Conservation (phyloP, 331 rosid species). For the Erythrophleum ivorense region DNA sequence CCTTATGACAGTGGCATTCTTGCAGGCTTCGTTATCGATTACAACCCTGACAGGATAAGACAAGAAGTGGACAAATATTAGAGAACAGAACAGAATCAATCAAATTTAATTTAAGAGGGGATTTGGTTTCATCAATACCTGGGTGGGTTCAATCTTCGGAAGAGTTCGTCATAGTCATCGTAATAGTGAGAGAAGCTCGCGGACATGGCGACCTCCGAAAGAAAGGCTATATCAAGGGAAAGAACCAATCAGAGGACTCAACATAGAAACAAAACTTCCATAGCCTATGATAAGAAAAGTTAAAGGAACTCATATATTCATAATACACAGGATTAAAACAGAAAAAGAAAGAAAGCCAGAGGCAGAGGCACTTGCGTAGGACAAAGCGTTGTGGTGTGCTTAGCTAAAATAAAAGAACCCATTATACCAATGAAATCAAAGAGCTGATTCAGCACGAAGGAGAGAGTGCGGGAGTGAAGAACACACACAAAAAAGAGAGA, state of each 20-base stretch:
- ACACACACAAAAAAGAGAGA: background rate
- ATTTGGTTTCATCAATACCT: constrained; percentile 42
- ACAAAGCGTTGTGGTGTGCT: too few relatives aligned
- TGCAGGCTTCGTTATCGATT: constrained; percentile 73
- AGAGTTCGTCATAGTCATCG: constrained; percentile 31
- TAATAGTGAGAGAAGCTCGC: constrained; percentile 7
- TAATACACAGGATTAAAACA: background rate
- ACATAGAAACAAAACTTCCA: background rate
- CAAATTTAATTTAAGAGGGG: background rate
- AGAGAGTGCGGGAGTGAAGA: background rate
- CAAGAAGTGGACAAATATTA: constrained; percentile 16
- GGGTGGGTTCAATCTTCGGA: constrained; percentile 73
- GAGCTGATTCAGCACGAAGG: background rate
- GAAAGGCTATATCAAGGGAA: background rate
- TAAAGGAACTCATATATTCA: background rate
- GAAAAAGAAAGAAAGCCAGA: background rate
- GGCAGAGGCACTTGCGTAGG: background rate
- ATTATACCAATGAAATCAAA: background rate
- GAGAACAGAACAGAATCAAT: background rate
- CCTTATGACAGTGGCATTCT: constrained; percentile 77
- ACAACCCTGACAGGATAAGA: constrained; percentile 62
- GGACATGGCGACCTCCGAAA: constrained; percentile 4
- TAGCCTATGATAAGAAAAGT: background rate
- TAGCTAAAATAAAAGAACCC: background rate
- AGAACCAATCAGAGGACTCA: background rate